Evolutionary conservation across 176 grass and related monocot genomes (phyloP).

Genomic region (Alloteropsis semialata): DNA sequence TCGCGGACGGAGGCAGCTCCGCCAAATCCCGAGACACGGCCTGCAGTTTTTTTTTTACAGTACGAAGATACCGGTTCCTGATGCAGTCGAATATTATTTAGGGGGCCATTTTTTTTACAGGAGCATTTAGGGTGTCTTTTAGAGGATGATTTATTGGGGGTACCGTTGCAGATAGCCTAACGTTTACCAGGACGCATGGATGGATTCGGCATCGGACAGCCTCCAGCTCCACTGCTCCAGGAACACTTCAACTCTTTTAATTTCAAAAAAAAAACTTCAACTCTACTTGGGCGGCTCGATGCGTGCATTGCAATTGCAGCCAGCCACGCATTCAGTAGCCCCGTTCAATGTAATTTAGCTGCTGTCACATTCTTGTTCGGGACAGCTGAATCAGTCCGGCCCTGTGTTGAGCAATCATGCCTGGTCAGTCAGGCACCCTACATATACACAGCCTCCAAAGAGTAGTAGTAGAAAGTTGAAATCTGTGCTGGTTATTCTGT

Average conservation of each 20-base stretch:
- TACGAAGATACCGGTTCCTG: too few relatives aligned
- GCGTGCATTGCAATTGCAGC: neutral
- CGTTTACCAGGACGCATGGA: neutral
- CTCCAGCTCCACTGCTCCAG: too few relatives aligned
- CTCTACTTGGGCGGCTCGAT: neutral
- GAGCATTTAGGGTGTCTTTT: too few relatives aligned
- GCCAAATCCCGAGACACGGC: too few relatives aligned
- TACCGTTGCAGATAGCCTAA: too few relatives aligned
- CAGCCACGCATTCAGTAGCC: too few relatives aligned
- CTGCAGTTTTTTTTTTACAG: too few relatives aligned
- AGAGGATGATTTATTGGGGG: too few relatives aligned
- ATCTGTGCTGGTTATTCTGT: neutral
- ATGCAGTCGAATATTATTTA: too few relatives aligned
- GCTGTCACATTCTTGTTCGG: neutral
- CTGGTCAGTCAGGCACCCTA: neutral
- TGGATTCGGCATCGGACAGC: neutral
- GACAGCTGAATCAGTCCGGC: neutral
- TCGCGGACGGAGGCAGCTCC: too few relatives aligned
- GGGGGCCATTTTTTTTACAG: too few relatives aligned
- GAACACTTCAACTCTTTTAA: neutral
- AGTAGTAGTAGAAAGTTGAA: neutral
- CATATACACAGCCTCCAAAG: neutral
- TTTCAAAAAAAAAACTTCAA: too few relatives aligned
- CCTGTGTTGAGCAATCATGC: neutral
- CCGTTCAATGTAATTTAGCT: neutral